Base-by-base conservation (phyloP, 768 basidiomycete species). In the Cyclocybe cylindracea region DNA sequence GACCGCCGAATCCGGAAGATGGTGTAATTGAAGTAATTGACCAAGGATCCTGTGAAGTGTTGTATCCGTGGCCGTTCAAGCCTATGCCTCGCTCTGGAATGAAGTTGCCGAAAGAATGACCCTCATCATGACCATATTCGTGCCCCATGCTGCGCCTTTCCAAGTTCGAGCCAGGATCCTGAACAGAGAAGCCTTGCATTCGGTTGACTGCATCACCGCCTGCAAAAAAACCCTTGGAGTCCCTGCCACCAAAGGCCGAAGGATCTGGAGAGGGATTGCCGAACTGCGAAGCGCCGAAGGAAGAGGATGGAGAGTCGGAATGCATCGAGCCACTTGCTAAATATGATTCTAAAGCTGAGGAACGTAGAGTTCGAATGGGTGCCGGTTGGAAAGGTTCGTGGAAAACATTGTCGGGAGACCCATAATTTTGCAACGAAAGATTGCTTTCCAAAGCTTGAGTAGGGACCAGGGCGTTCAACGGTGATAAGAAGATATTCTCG, bases 261-360 rank as follows among this genome's bases (percentile, higher is more conserved):
- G 81, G 78, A 66, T 91, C 89, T 0, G 89, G 89, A 32, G 89
- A 90, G 14, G 75, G 77, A 56, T 84, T 81, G 40, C 79, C 76
- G 63, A 87, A 86, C 55, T 84, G 71, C 31, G 78, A 80, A 29
- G 75, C 80, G 53, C 85, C 80, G 39, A 89, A 78, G 3, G 87
- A 87, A 2, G 89, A 90, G 2, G 86, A 79, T 2, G 88, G 87
- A 7, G 89, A 90, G 53, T 87, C 85, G 11, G 86, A 79, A 32
- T 78, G 72, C 61, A 74, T 76, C 29, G 87, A 84, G 9, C 77
- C 75, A 36, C 74, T 69, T 39, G 70, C 72, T 29, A 82, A 54
- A 65, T 82, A 85, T 1, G 81, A 75, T 60, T 91, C 87, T 50
- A 90, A 63, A n/a, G 85, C 78, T n/a, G 82, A 76, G 46, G 78